These are phyloP conservation scores for Musa acuminata DNA, from an alignment of 176 grass and related monocot species.

Conservation along the genomic window DNA sequence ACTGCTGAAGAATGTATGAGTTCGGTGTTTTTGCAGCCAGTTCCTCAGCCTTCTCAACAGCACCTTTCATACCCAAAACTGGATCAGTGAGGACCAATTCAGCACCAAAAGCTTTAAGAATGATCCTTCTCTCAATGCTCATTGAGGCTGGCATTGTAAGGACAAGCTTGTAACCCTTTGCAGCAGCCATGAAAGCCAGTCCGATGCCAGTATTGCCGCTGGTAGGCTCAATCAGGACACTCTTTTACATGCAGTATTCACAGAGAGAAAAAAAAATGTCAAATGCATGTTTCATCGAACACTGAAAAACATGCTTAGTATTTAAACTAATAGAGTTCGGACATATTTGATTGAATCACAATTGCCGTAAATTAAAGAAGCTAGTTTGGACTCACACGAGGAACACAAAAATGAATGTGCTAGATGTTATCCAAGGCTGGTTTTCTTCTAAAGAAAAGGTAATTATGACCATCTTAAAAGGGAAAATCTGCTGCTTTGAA, in stretches of 20 bases:
- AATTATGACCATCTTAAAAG: not conserved
- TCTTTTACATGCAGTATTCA: slow-evolving; percentile 26
- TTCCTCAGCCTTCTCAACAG: slow-evolving; percentile 43
- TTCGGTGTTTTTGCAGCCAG: slow-evolving; percentile 39
- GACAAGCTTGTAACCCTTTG: slow-evolving; percentile 42
- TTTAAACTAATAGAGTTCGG: not conserved
- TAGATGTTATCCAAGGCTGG: not conserved
- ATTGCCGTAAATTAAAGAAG: not conserved
- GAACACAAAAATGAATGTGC: not conserved
- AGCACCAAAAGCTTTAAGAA: slow-evolving; percentile 50
- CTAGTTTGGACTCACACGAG: not conserved
- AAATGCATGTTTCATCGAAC: not conserved
- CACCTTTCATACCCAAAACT: slow-evolving; percentile 48
- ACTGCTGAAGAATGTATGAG: slow-evolving; percentile 46
- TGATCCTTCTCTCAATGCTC: slow-evolving; percentile 43
- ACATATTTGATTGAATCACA: not conserved
- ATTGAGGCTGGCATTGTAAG: slow-evolving; percentile 49
- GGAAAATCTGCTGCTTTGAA: not conserved
- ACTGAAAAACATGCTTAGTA: not conserved
- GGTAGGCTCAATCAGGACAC: slow-evolving; percentile 51
- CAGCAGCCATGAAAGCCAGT: slow-evolving; percentile 47
- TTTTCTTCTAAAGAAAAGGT: not conserved
- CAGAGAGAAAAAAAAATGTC: not conserved
- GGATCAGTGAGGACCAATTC: slow-evolving; percentile 51
- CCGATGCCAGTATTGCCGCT: slow-evolving; percentile 53